phyloP scores from a whole-genome alignment of 108 stramenopile species.

The Pseudonitzschia multiseries region DNA sequence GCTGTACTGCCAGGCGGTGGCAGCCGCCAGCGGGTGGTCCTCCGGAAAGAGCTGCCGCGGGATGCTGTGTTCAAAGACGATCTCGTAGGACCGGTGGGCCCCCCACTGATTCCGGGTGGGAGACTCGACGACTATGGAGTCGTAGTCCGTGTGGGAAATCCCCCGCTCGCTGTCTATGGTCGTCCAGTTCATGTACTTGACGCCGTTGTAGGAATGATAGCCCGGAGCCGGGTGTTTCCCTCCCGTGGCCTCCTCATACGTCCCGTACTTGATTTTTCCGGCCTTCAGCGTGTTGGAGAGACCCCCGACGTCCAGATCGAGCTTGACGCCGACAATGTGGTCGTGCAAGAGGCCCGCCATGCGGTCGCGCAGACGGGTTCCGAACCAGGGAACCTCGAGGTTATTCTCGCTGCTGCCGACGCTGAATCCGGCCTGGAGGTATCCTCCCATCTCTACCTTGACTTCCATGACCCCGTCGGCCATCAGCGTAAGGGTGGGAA shows the following conservation, averaged over 20 bases:
- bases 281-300: conserved; percentile 11
- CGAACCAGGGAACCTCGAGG: conserved; percentile 1
- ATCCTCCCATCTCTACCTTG: conserved; percentile 10
- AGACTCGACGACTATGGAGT: conserved; percentile 6
- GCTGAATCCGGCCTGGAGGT: conserved; percentile 11
- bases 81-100: conserved; percentile 10
- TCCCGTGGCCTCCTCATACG: conserved; percentile 22
- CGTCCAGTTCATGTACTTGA: conserved; percentile 21
- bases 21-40: conserved; percentile 5
- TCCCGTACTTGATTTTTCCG: conserved; percentile 16
- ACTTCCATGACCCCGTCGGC: conserved; percentile 14
- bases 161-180: conserved; percentile 18
- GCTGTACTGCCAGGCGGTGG: conserved; percentile 16
- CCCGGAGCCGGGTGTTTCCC: not conserved
- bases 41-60: not conserved
- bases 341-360: conserved; percentile 16
- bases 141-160: conserved; percentile 13
- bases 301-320: conserved; percentile 15
- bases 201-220: not conserved
- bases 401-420: not conserved
- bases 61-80: conserved; percentile 10
- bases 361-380: conserved; percentile 1
- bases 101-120: conserved; percentile 10
- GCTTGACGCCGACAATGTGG: conserved; percentile 16
- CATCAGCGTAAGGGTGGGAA: conserved; percentile 12